Conservation (phyloP, 768 basidiomycete species). For the Lactifluus hygrophoroides region DNA sequence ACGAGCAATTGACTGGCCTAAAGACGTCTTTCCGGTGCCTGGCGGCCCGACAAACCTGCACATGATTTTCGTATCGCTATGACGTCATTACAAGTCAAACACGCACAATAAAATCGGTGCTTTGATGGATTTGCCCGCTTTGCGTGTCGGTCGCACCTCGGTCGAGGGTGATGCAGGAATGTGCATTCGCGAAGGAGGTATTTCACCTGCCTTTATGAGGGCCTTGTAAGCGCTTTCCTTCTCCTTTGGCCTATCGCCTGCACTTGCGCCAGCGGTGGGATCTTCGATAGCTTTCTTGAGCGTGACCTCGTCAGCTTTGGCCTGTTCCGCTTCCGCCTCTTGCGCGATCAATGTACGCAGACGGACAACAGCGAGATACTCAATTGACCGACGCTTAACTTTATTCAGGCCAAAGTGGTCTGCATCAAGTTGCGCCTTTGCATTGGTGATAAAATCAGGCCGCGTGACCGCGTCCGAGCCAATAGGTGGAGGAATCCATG, state of each 20-base stretch:
- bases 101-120: constrained; percentile 64
- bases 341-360: constrained; percentile 27
- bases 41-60: constrained; percentile 81
- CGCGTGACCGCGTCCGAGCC: constrained; percentile 38
- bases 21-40: constrained; percentile 85
- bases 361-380: constrained; percentile 84
- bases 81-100: background rate
- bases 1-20: constrained; percentile 82
- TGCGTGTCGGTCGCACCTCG: constrained; percentile 9
- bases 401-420: constrained; percentile 92
- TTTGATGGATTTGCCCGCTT: constrained; percentile 40
- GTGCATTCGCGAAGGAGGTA: background rate
- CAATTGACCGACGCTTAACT: constrained; percentile 85
- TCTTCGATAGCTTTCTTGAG: constrained; percentile 18
- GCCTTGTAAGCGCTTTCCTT: background rate
- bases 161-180: constrained; percentile 3
- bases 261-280: constrained; percentile 6
- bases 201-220: constrained; percentile 12
- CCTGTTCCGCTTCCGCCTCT: constrained; percentile 7
- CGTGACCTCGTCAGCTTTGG: constrained; percentile 17
- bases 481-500: constrained; percentile 57
- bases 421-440: constrained; percentile 73
- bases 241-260: constrained; percentile 11
- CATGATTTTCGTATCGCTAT: background rate
- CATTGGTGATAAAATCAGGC: constrained; percentile 53